Conservation (phyloP, 805 yeast species). For the Candida namnaoensis region DNA sequence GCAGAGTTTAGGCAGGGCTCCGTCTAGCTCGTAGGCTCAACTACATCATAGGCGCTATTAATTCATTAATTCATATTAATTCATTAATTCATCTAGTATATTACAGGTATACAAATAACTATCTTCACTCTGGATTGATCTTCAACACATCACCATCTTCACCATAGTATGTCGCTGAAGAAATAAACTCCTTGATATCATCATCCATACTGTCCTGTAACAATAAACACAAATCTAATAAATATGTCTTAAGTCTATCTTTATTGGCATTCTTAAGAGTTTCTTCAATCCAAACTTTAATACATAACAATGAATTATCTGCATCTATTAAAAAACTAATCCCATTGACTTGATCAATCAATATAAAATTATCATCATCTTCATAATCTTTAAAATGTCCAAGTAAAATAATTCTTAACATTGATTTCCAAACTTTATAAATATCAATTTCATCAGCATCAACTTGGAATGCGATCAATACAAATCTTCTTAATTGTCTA, state of each 20-base stretch:
- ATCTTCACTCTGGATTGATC: no score
- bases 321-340: background rate
- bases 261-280: no score
- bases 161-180: background rate
- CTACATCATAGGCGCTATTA: no score
- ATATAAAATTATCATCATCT: background rate
- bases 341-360: slow-evolving; percentile 2
- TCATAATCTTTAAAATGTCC: background rate
- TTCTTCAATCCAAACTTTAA: background rate
- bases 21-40: no score
- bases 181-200: background rate
- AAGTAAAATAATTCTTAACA: slow-evolving; percentile 1
- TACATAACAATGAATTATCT: background rate
- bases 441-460: background rate
- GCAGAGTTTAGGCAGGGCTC: no score
- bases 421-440: slow-evolving; percentile 5
- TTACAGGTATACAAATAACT: no score
- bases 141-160: background rate
- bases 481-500: slow-evolving; percentile 1
- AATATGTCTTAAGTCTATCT: background rate
- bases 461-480: slow-evolving; percentile 4
- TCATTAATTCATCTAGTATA: no score
- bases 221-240: background rate
- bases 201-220: background rate
- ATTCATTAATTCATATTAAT: no score